A percentile compares a stretch with the other conserved stretches of the same genome.
phyloP scores from a whole-genome alignment of 768 basidiomycete genomes.

The Hypholoma sublateritium region DNA sequence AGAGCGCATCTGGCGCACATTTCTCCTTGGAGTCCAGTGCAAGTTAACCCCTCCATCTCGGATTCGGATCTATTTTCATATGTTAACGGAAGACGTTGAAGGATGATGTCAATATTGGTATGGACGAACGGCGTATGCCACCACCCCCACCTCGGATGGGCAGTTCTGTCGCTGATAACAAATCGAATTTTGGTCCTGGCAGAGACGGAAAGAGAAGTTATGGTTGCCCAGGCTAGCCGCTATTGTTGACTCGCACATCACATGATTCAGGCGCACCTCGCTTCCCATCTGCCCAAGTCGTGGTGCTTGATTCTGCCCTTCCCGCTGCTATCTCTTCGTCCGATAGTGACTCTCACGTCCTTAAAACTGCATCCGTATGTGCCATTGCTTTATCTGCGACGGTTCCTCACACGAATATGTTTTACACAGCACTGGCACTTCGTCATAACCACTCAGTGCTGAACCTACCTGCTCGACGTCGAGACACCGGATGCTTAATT shows the following conservation, averaged over 20 bases:
- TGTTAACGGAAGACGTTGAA: slow-evolving; percentile 89
- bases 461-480: slow-evolving; percentile 55
- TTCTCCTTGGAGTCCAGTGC: slow-evolving; percentile 29
- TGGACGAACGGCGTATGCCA: slow-evolving; percentile 67
- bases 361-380: slow-evolving; percentile 51
- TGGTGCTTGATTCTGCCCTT: slow-evolving; percentile 17
- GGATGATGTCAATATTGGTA: slow-evolving; percentile 82
- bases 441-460: slow-evolving; percentile 43
- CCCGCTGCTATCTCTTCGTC: slow-evolving; percentile 22
- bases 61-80: slow-evolving; percentile 91
- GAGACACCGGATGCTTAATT: slow-evolving; percentile 28
- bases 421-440: slow-evolving; percentile 42
- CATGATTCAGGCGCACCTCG: slow-evolving; percentile 6
- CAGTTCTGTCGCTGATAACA: slow-evolving; percentile 49
- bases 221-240: slow-evolving; percentile 91
- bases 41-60: slow-evolving; percentile 66
- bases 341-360: slow-evolving; percentile 29
- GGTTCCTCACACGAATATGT: slow-evolving; percentile 37
- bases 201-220: slow-evolving; percentile 75
- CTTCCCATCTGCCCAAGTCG: not conserved
- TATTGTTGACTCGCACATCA: slow-evolving; percentile 60
- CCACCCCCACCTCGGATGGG: slow-evolving; percentile 62
- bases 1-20: slow-evolving; percentile 25
- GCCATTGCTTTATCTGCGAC: slow-evolving; percentile 35
- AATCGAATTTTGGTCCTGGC: slow-evolving; percentile 55